Conservation (phyloP, 805 yeast species). For the Gaillardinia entomophila region DNA sequence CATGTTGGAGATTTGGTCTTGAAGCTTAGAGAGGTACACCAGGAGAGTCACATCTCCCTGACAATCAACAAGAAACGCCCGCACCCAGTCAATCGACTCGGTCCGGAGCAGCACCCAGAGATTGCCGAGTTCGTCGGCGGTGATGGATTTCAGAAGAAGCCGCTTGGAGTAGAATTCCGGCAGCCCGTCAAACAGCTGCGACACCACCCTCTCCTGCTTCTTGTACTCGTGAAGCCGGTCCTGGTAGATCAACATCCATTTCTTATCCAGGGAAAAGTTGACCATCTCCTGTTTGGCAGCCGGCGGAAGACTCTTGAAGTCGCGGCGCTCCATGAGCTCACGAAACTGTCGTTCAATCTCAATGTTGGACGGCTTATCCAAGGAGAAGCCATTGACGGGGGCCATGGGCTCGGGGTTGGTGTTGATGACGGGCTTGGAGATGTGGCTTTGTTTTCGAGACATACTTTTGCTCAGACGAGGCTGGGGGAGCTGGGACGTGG, state of each 20-base stretch:
- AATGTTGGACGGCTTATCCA: slow-evolving; percentile 64
- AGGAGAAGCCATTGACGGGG: slow-evolving; percentile 15
- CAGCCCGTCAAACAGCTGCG: slow-evolving; percentile 20
- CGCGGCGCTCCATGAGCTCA: slow-evolving; percentile 78
- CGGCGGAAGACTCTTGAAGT: slow-evolving; percentile 63
- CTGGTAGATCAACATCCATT: slow-evolving; percentile 89
- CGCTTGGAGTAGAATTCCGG: slow-evolving; percentile 70
- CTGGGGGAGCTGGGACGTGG: slow-evolving; percentile 11
- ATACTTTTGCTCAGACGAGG: slow-evolving; percentile 6
- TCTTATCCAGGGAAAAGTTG: slow-evolving; percentile 67
- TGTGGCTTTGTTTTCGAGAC: slow-evolving; percentile 8
- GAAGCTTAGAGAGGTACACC: slow-evolving; percentile 46
- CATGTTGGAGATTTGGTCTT: slow-evolving; percentile 34
- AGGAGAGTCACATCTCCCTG: slow-evolving; percentile 82
- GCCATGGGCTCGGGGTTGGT: slow-evolving; percentile 11
- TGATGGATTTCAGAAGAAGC: slow-evolving; percentile 63
- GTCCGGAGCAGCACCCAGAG: slow-evolving; percentile 90
- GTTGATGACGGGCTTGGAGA: slow-evolving; percentile 20
- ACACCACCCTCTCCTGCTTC: slow-evolving; percentile 30
- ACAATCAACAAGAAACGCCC: slow-evolving; percentile 57
- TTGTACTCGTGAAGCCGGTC: slow-evolving; percentile 75
- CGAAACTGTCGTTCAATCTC: slow-evolving; percentile 71
- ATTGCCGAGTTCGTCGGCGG: slow-evolving; percentile 67
- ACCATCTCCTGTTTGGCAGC: slow-evolving; percentile 74
- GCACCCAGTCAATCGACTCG: slow-evolving; percentile 79